phyloP scores from a whole-genome alignment of 768 basidiomycete species.

The Boletus insuetus region DNA sequence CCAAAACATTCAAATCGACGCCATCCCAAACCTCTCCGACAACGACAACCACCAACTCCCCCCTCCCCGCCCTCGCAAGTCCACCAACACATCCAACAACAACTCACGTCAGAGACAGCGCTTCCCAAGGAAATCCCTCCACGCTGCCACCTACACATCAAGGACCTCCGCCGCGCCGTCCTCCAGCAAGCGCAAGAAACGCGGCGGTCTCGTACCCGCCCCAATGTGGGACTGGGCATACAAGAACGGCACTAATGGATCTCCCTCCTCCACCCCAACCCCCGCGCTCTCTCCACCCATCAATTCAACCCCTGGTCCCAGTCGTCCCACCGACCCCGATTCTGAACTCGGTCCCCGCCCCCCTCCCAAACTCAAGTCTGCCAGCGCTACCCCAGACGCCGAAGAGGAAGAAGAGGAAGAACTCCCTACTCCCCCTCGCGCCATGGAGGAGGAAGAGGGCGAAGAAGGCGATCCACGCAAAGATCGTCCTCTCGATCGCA shows the following conservation, averaged over 20 bases:
- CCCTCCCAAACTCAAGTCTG: constrained; percentile 5
- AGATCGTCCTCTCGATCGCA: constrained; percentile 10
- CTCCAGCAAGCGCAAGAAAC: constrained; percentile 43
- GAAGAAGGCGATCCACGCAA: constrained; percentile 30
- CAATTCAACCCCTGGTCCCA: constrained; percentile 2
- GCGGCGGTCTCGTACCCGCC: constrained; percentile 70
- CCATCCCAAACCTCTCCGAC: constrained; percentile 25
- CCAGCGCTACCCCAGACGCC: too few relatives aligned
- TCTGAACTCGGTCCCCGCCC: not conserved
- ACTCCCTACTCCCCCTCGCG: constrained; percentile 39
- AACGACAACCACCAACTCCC: constrained; percentile 20
- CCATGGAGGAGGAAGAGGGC: constrained; percentile 66
- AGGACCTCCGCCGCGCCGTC: constrained; percentile 9
- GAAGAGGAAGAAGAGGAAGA: too few relatives aligned
- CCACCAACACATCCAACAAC: not conserved
- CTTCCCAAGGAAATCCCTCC: constrained; percentile 4
- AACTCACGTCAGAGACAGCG: constrained; percentile 13
- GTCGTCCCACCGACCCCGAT: constrained; percentile 3
- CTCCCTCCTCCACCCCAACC: constrained; percentile 9
- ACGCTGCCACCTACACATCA: not conserved
- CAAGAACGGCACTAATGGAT: constrained; percentile 38
- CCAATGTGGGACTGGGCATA: constrained; percentile 88
- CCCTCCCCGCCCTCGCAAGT: constrained; percentile 17
- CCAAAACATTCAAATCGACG: constrained; percentile 26
- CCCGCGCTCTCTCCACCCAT: constrained; percentile 6